Base-by-base conservation (phyloP, 202 grass and related monocot species). In the Sporobolus alterniflorus region DNA sequence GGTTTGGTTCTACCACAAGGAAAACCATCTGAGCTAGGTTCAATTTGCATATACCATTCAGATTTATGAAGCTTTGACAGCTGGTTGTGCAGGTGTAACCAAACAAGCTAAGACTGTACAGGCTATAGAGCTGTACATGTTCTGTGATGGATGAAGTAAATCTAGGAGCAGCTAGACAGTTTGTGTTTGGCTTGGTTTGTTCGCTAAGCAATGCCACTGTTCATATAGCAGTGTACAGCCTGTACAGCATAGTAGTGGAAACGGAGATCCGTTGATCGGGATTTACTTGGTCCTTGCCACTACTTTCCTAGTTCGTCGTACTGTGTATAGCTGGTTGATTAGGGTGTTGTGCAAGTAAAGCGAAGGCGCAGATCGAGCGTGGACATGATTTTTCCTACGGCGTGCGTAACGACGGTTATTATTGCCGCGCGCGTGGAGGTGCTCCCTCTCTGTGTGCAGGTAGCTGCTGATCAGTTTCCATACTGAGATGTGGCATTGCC, bases 271-370 rank as follows among this genome's bases (percentile, higher is more conserved):
- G 13, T 28, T 41, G 40, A 82, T 82, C 51, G n/a, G 31, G 13
- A 67, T 71, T 56, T 28, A 43, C 7, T 16, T 54, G 18, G 24
- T 72, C 18, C 83, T 25, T 50, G 55, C 41, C 18, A 44, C 50
- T 71, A 55, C 21, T 55, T 44, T 55, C 51, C 74, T 25, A n/a
- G 46, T 64, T 62, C 29, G 49, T 33, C 16, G 24, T 9, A 26
- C 29, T 22, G 20, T 41, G 33, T 22, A 78, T 24, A 17, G 44
- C 36, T 33, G 75, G 11, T 50, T 36, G 20, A n/a, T 64, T 67
- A 29, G 75, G 83, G 36, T 80, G 69, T 46, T 56, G 75, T 67
- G 21, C 69, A 80, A 74, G 76, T 30, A 11, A 75, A 81, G 49
- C 21, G 33, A 67, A 32, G 48, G 10, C 43, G 36, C 47, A 67